These are phyloP conservation scores for Rhododendron henanense DNA, from an alignment of 148 eudicot species.

Conservation along the genomic window DNA sequence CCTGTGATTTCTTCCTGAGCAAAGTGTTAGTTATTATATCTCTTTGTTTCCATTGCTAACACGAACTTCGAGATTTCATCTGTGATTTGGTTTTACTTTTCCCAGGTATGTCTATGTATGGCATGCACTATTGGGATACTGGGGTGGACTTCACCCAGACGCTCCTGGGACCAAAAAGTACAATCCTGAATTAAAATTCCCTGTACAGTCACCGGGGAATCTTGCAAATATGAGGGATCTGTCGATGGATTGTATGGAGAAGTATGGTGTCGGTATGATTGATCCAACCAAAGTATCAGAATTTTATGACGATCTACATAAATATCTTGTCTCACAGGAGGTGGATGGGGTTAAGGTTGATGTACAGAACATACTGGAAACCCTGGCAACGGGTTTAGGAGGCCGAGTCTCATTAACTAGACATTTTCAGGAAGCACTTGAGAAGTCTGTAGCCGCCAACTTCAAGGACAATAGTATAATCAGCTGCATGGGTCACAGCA, in stretches of 20 bases:
- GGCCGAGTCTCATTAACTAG: conserved; percentile 39
- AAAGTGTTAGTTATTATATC: background rate
- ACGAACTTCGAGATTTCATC: background rate
- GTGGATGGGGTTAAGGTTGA: conserved; percentile 53
- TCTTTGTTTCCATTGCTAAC: background rate
- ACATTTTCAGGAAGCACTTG: conserved; percentile 37
- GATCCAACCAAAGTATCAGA: conserved; percentile 33
- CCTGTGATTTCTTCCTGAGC: background rate
- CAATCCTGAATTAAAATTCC: conserved; percentile 25
- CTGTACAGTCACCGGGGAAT: conserved; percentile 32
- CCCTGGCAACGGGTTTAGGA: conserved; percentile 33
- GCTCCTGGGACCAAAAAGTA: conserved; percentile 26
- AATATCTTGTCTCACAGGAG: conserved; percentile 26
- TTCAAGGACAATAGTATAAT: conserved; percentile 43
- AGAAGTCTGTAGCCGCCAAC: conserved; percentile 32
- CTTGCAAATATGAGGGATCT: conserved; percentile 26
- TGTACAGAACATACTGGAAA: conserved; percentile 37
- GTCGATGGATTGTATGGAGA: conserved; percentile 36
- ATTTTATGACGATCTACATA: conserved; percentile 40
- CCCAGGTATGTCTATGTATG: conserved; percentile 42
- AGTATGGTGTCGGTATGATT: conserved; percentile 32
- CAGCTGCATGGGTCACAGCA: conserved; percentile 44
- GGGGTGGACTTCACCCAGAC: conserved; percentile 41
- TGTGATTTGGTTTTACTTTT: background rate
- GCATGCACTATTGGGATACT: conserved; percentile 45